phyloP scores from a whole-genome alignment of 2,329 filamentous ascomycete genomes.

The Aotearoamyces nothofagi region DNA sequence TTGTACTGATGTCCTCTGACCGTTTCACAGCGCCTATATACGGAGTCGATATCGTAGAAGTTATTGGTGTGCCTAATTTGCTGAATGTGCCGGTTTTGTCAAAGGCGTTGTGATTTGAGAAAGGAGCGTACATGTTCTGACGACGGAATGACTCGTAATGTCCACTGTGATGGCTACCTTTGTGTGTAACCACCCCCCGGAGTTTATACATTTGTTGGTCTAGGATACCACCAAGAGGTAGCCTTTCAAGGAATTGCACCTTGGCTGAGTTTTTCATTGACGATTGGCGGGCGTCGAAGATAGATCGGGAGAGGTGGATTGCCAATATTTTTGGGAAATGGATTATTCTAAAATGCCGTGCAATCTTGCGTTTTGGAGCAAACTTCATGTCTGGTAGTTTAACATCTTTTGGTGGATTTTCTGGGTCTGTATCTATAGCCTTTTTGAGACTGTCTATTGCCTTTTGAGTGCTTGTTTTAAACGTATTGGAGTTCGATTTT shows the following conservation, averaged over 20 bases:
- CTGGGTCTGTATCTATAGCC: constrained; percentile 69
- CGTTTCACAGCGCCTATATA: constrained; percentile 23
- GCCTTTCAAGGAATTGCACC: constrained; percentile 76
- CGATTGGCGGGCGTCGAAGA: constrained; percentile 62
- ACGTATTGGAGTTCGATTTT: constrained; percentile 34
- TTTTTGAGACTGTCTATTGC: constrained; percentile 50
- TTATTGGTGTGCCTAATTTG: constrained; percentile 11
- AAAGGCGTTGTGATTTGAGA: constrained; percentile 68
- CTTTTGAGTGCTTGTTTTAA: constrained; percentile 33
- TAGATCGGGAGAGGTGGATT: constrained; percentile 83
- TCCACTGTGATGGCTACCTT: constrained; percentile 87
- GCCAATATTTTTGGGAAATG: constrained; percentile 80
- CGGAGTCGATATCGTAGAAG: constrained; percentile 7
- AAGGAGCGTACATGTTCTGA: constrained; percentile 67
- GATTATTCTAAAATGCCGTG: constrained; percentile 76
- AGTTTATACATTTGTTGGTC: constrained; percentile 71
- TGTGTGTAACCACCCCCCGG: constrained; percentile 80
- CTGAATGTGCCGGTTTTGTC: constrained; percentile 56
- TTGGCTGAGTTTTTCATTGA: constrained; percentile 93
- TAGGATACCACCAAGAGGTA: constrained; percentile 68
- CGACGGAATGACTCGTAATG: constrained; percentile 95
- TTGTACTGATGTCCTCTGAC: constrained; percentile 10
- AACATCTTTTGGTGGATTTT: constrained; percentile 57
- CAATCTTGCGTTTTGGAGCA: constrained; percentile 71
- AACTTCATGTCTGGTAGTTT: constrained; percentile 57